phyloP scores from a whole-genome alignment of 805 yeast species.

The Schizosaccharomyces octosporus region DNA sequence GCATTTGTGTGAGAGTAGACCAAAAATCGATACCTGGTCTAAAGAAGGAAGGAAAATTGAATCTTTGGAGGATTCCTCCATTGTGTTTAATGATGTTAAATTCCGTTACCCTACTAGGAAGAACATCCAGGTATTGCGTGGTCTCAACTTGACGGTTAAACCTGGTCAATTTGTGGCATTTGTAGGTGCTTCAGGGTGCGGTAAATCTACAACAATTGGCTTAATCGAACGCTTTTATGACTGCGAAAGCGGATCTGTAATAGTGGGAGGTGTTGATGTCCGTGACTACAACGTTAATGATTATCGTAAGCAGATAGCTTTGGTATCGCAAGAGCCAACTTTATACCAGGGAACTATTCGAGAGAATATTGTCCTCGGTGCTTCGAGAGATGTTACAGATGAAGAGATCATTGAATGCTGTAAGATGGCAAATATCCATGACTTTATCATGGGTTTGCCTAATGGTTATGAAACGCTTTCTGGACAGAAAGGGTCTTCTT shows the following conservation, averaged over 20 bases:
- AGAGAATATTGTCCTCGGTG: conserved; percentile 37
- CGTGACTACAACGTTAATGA: conserved; percentile 25
- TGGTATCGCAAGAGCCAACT: conserved; percentile 32
- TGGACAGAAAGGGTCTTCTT: conserved; percentile 24
- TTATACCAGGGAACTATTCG: conserved; percentile 57
- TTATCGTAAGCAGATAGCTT: conserved; percentile 28
- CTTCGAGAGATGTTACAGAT: conserved; percentile 13
- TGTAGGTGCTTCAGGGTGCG: conserved; percentile 63
- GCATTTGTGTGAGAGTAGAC: conserved; percentile 14
- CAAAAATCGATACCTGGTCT: conserved; percentile 16
- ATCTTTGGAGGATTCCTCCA: conserved; percentile 11
- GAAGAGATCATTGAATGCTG: conserved; percentile 21
- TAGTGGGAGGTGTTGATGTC: conserved; percentile 24
- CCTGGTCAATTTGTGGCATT: conserved; percentile 71
- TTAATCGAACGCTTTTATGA: conserved; percentile 33
- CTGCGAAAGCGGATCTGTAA: conserved; percentile 22
- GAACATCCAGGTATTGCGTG: conserved; percentile 11
- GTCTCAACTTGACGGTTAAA: conserved; percentile 19
- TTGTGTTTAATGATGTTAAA: conserved; percentile 21
- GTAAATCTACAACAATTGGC: conserved; percentile 22
- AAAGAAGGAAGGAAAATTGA: conserved; percentile 11
- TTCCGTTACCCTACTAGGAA: conserved; percentile 14
- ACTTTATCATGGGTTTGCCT: conserved; percentile 28
- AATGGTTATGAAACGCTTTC: conserved; percentile 27
- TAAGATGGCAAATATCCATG: conserved; percentile 26